Conservation (phyloP, 371 early-diverging fungal species). For the Mortierella sp. region DNA sequence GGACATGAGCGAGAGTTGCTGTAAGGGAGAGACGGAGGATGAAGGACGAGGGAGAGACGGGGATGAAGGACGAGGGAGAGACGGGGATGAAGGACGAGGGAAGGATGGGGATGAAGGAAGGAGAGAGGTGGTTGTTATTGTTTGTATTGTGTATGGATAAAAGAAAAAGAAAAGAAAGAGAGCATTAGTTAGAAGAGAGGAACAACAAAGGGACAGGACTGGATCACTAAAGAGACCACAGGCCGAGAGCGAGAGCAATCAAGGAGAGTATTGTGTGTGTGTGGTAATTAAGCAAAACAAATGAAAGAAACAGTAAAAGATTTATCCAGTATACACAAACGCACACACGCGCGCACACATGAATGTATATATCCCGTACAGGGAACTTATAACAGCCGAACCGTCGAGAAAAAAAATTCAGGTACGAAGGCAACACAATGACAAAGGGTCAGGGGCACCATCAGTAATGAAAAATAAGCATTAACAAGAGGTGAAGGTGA, state of each 20-base stretch:
- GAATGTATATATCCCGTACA: background rate
- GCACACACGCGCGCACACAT: background rate
- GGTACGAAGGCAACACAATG: background rate
- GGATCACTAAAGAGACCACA: background rate
- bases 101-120: background rate
- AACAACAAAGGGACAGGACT: background rate
- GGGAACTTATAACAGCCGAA: background rate
- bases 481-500: too few relatives aligned
- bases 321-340: background rate
- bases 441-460: background rate
- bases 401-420: background rate
- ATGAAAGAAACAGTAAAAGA: background rate
- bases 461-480: background rate
- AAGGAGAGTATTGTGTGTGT: background rate
- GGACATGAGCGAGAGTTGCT: slow-evolving; percentile 42
- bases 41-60: background rate
- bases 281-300: background rate
- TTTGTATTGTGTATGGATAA: background rate
- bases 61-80: background rate
- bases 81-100: background rate
- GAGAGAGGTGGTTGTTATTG: background rate
- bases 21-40: background rate
- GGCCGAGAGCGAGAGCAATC: background rate
- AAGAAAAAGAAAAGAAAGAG: background rate
- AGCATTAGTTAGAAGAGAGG: background rate